These are phyloP conservation scores for Niebla homalea DNA, from an alignment of 495 filamentous ascomycete species.

Conservation along the genomic window DNA sequence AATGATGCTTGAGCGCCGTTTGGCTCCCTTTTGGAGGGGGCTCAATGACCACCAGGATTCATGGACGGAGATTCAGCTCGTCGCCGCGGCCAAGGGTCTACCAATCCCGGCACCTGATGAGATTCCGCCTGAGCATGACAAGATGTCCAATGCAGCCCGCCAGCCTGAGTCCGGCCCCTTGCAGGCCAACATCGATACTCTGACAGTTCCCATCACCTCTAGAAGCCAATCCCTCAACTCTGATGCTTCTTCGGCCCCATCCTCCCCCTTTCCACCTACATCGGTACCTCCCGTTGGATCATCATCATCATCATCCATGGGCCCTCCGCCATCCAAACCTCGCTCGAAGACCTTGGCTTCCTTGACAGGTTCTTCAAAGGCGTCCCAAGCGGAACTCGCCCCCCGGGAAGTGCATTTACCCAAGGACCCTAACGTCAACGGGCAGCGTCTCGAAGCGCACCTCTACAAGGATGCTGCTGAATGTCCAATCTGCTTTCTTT, in stretches of 20 bases:
- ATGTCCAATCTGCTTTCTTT: slow-evolving; percentile 93
- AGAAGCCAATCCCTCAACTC: slow-evolving; percentile 65
- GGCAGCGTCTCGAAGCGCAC: slow-evolving; percentile 79
- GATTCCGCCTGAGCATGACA: slow-evolving; percentile 54
- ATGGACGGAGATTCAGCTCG: slow-evolving; percentile 88
- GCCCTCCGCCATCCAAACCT: slow-evolving; percentile 49
- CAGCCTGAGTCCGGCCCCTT: slow-evolving; percentile 28
- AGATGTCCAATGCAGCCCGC: slow-evolving; percentile 28
- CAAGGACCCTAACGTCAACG: slow-evolving; percentile 78
- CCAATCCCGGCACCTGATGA: slow-evolving; percentile 75
- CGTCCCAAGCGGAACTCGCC: slow-evolving; percentile 53
- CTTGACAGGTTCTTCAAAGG: slow-evolving; percentile 54
- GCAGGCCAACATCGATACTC: slow-evolving; percentile 40
- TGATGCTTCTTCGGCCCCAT: slow-evolving; percentile 41
- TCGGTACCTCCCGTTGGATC: slow-evolving; percentile 36
- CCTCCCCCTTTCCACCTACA: slow-evolving; percentile 28
- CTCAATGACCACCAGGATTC: slow-evolving; percentile 76
- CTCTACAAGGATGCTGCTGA: slow-evolving; percentile 83
- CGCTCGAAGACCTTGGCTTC: slow-evolving; percentile 78
- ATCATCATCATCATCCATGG: slow-evolving; percentile 43
- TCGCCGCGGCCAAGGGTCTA: slow-evolving; percentile 77
- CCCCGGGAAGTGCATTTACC: slow-evolving; percentile 71
- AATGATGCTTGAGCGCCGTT: slow-evolving; percentile 82
- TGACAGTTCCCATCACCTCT: slow-evolving; percentile 64
- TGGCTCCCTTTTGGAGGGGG: slow-evolving; percentile 93